Evolutionary conservation across 805 yeast genomes (phyloP), one percentile per base, ranked within the genome.

Genomic region (Kazachstania bromeliacearum): DNA sequence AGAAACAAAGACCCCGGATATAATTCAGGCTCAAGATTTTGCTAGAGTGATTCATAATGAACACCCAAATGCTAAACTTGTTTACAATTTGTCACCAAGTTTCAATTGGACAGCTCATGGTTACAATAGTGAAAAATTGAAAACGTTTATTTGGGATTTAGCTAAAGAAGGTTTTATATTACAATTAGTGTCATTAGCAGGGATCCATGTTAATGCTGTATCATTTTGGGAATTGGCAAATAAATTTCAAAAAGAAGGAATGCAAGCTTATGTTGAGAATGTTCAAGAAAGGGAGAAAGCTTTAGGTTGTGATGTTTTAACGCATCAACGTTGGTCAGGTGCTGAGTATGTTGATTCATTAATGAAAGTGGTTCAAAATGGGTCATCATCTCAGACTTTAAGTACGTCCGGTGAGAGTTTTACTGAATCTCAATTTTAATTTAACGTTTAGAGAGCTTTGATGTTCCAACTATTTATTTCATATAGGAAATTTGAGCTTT

Each of bases 311-410:
- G 79, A 74, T 45, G 67, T 74, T 3, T 55, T 74, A 44, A 75
- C 76, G 7, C 80, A 74, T 45, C 80, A 74, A 49, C 69, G 66
- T 43, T 74, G 80, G 80, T 70, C 76, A 4, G 80, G 80, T 5
- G 75, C 75, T n/a, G 68, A 69, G 46, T 71, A 71, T 45, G 51
- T 64, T 21, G 79, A 74, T 44, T 57, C 64, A 8, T 51, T 71
- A 14, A 52, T 67, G 40, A 59, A 58, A 29, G 52, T 64, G 16
- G 64, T 70, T 2, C 66, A 66, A 35, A 55, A 53, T 32, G 66
- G 69, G 10, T 68, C 73, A 4, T 60, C 68, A 12, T 59, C 67
- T 1, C 62, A 62, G 25, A 67, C 73, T 6, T 36, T 46, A 23
- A 60, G 66, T 20, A 60, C 69, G 4, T 50, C 58, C 7, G 73